A percentile compares a stretch with the other conserved stretches of the same genome.
phyloP scores from a whole-genome alignment of 1,284 basidiomycete genomes.

The Marasmius fiardii region DNA sequence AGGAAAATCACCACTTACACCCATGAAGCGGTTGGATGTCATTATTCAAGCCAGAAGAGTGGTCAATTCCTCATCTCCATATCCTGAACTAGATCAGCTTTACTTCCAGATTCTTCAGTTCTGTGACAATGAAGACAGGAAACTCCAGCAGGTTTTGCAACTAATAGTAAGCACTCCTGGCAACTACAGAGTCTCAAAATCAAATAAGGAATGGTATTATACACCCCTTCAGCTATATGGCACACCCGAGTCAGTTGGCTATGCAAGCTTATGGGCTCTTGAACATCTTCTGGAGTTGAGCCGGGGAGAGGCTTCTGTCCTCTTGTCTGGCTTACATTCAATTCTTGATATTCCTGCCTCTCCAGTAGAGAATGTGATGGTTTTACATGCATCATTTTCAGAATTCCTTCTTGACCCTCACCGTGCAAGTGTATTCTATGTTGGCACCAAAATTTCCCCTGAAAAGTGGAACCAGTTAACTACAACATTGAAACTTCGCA shows the following conservation, averaged over 20 bases:
- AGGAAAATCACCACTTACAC: neutral
- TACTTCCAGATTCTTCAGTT: neutral
- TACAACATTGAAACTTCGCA: neutral
- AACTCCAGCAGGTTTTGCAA: neutral
- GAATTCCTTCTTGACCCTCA: neutral
- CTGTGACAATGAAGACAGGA: neutral
- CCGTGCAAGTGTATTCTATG: neutral
- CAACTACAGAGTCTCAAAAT: too few relatives aligned
- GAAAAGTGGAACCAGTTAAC: neutral
- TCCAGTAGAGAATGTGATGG: neutral
- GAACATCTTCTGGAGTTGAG: neutral
- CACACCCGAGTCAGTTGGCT: neutral
- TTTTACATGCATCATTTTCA: neutral
- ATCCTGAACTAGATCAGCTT: neutral
- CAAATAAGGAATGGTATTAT: too few relatives aligned
- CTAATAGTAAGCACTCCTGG: neutral
- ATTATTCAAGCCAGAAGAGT: neutral
- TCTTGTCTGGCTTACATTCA: neutral
- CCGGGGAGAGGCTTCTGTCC: neutral
- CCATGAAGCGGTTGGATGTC: neutral
- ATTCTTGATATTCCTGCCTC: neutral
- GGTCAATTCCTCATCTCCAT: neutral
- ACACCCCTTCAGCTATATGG: neutral
- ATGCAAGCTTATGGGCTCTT: neutral
- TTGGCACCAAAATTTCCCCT: neutral